Percentiles rank a stretch among this genome's conserved stretches.
Conservation (phyloP, 306 rosid genomes). For the Vigna radiata region DNA sequence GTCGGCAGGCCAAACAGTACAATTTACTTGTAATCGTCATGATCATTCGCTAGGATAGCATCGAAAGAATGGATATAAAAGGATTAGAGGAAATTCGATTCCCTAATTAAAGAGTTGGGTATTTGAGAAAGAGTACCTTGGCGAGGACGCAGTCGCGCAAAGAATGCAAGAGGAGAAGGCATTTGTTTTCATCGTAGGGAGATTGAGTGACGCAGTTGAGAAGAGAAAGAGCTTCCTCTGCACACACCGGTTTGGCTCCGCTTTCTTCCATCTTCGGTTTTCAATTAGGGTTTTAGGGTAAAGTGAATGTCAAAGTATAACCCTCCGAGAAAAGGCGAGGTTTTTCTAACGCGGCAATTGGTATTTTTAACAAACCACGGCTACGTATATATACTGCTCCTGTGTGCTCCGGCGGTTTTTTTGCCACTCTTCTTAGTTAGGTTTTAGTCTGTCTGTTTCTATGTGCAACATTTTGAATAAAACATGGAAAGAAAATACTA, state of each 20-base stretch:
- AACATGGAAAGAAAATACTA: no score
- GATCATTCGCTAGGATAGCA: not conserved
- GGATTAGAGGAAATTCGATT: not conserved
- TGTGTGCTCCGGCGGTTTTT: no score
- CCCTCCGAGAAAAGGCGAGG: not conserved
- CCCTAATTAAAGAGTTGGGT: not conserved
- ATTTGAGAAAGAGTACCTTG: slow-evolving; percentile 56
- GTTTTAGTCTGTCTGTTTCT: no score
- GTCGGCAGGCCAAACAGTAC: not conserved
- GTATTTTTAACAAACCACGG: not conserved
- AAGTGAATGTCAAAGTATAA: not conserved
- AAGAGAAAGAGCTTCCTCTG: slow-evolving; percentile 73
- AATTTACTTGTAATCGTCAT: not conserved
- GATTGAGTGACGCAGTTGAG: slow-evolving; percentile 79
- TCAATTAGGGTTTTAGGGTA: not conserved
- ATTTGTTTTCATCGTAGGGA: slow-evolving; percentile 69
- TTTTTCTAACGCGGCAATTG: no score
- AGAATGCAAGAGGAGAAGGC: slow-evolving; percentile 67
- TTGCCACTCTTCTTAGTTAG: no score
- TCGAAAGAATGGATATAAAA: not conserved
- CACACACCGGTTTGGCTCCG: slow-evolving; percentile 61
- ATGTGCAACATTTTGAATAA: no score
- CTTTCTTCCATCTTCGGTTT: slow-evolving; percentile 51
- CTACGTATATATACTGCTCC: no score
- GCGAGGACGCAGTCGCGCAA: slow-evolving; percentile 73